These are phyloP conservation scores for Trichoderma orchidacearum DNA, from an alignment of 495 filamentous ascomycete genomes.

Conservation along the genomic window DNA sequence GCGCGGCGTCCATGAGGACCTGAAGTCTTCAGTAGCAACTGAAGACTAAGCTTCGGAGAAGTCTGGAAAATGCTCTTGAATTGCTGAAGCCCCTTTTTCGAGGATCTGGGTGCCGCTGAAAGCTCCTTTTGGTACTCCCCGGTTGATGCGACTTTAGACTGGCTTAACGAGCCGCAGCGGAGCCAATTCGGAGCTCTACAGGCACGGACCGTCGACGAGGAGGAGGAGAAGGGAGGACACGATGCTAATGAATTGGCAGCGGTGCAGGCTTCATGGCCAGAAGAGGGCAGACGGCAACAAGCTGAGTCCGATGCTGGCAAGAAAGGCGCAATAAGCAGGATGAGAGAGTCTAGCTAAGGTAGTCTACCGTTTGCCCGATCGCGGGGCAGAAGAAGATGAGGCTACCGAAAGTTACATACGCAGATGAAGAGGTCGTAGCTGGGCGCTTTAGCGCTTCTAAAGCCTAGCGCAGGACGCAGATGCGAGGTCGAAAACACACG, in stretches of 20 bases:
- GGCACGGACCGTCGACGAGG: background rate
- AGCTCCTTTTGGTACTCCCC: too few relatives aligned
- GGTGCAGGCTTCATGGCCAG: background rate
- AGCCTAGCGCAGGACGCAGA: background rate
- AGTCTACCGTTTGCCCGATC: background rate
- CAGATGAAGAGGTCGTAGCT: background rate
- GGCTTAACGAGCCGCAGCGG: background rate
- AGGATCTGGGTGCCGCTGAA: too few relatives aligned
- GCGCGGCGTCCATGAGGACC: constrained; percentile 33
- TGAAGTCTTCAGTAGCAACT: background rate
- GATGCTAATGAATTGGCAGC: background rate
- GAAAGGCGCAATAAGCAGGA: background rate
- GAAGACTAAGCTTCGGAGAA: background rate
- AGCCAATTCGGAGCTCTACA: background rate
- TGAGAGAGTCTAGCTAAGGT: background rate
- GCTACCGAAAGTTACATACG: background rate
- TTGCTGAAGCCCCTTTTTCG: background rate
- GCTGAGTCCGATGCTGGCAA: background rate
- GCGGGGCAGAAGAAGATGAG: background rate
- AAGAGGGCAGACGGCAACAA: background rate
- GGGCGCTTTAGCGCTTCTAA: background rate
- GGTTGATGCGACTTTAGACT: background rate
- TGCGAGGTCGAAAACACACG: background rate
- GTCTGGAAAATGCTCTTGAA: background rate
- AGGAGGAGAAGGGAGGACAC: background rate